These are phyloP conservation scores for Clausena lansium DNA, from an alignment of 345 rosid genomes.

Conservation along the genomic window DNA sequence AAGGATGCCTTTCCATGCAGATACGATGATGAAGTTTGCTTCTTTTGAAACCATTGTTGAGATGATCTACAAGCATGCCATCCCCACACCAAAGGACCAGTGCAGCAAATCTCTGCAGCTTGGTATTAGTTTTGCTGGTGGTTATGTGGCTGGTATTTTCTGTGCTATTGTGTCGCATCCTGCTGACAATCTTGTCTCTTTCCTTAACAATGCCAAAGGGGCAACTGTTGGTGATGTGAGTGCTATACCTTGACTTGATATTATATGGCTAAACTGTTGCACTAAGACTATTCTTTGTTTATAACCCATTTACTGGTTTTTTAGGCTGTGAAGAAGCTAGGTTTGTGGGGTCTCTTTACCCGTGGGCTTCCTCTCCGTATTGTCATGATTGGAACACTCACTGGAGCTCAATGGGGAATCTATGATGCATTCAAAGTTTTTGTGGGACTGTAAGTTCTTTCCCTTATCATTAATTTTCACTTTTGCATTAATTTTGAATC, in stretches of 20 bases:
- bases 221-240: slow-evolving; percentile 97
- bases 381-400: slow-evolving; percentile 98
- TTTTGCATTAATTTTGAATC: not conserved
- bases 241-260: not conserved
- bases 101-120: slow-evolving; percentile 90
- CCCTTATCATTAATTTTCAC: not conserved
- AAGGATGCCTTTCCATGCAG: slow-evolving; percentile 34
- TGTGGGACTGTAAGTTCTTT: slow-evolving; percentile 87
- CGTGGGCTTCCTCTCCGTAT: slow-evolving; percentile 97
- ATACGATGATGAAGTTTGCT: slow-evolving; percentile 99
- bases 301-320: not conserved
- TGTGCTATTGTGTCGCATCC: slow-evolving; percentile 94
- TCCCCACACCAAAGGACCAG: slow-evolving; percentile 79
- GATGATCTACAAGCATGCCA: slow-evolving; percentile 76
- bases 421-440: slow-evolving; percentile 97
- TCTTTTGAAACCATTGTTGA: slow-evolving; percentile 94
- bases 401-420: slow-evolving; percentile 96
- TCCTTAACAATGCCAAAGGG: slow-evolving; percentile 97
- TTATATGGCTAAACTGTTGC: not conserved
- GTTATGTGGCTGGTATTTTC: slow-evolving; percentile 87
- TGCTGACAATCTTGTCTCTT: slow-evolving; percentile 93
- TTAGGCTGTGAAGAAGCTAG: slow-evolving; percentile 97
- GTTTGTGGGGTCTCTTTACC: slow-evolving; percentile 86
- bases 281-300: not conserved
- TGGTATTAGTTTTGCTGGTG: slow-evolving; percentile 92